These are phyloP conservation scores for Paralagenidium karlingii DNA, from an alignment of 352 stramenopile species.

Conservation along the genomic window DNA sequence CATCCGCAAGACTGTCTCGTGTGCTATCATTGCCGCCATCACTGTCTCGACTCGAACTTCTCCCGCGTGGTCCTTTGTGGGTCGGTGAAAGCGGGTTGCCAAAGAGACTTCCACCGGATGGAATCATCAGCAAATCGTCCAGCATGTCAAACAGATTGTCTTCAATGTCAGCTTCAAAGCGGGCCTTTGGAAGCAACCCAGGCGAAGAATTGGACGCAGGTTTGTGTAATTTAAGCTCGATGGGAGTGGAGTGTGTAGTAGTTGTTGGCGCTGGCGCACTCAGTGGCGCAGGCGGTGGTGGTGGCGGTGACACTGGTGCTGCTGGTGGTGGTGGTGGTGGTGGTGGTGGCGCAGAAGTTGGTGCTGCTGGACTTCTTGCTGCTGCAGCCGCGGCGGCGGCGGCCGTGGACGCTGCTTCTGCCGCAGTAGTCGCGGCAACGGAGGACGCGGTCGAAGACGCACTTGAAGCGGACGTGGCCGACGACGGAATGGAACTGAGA, in stretches of 20 bases:
- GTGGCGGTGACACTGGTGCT: background rate
- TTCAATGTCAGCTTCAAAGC: conserved; percentile 66
- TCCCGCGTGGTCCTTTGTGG: conserved; percentile 25
- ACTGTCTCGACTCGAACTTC: conserved; percentile 4
- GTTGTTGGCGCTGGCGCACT: conserved; percentile 12
- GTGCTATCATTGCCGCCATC: conserved; percentile 16
- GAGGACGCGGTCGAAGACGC: no score
- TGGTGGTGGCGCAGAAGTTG: conserved; percentile 4
- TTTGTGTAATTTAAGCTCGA: no score
- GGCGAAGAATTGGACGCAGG: no score
- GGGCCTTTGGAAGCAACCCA: conserved; percentile 46
- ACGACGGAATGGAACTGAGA: no score
- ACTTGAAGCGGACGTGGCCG: no score
- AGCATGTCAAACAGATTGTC: conserved; percentile 84
- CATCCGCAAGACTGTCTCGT: conserved; percentile 65
- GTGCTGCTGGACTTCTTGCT: no score
- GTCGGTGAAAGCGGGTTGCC: no score
- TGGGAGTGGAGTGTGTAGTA: no score
- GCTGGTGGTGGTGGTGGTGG: conserved; percentile 2
- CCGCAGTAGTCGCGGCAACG: no score
- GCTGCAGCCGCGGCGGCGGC: no score
- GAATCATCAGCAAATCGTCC: conserved; percentile 80
- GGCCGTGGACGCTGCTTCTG: no score
- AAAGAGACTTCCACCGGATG: conserved; percentile 16
- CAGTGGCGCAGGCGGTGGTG: conserved; percentile 2